A percentile compares a stretch with the other conserved stretches of the same genome.
Evolutionary conservation across 441 rosid genomes (phyloP).

Genomic region (Hura crepitans): DNA sequence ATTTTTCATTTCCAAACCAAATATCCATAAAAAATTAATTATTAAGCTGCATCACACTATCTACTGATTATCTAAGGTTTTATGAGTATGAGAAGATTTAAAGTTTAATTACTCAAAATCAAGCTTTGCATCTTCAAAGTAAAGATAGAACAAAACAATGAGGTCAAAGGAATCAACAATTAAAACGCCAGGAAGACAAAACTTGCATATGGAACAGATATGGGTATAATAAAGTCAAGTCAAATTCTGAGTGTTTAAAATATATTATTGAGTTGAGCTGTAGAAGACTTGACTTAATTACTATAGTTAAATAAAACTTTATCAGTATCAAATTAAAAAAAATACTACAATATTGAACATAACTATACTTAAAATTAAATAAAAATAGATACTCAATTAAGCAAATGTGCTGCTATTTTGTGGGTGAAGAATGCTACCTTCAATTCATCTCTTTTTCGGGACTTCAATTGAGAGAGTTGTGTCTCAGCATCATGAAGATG

Average conservation of each 20-base stretch:
- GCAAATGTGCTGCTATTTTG: neutral
- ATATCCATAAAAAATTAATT: neutral
- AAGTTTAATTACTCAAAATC: neutral
- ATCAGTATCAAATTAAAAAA: too few species aligned
- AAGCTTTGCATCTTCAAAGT: neutral
- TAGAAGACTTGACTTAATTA: too few species aligned
- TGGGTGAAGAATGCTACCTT: conserved; percentile 49
- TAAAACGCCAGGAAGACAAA: neutral
- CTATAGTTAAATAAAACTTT: too few species aligned
- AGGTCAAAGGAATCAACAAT: neutral
- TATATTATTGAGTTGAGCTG: too few species aligned
- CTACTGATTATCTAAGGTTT: neutral
- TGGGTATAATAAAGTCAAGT: neutral
- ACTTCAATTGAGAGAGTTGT: conserved; percentile 77
- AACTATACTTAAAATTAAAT: neutral
- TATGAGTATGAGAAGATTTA: neutral
- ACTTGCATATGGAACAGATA: neutral
- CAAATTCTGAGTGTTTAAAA: too few species aligned
- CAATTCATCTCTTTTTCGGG: conserved; percentile 90
- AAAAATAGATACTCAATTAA: neutral
- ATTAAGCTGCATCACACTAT: neutral
- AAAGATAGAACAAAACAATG: neutral
- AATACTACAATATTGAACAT: too few species aligned
- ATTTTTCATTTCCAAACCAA: neutral
- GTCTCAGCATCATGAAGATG: conserved; percentile 95